Evolutionary conservation across 2,329 filamentous ascomycete genomes (phyloP).

Genomic region (Pseudogymnoascus sp.): DNA sequence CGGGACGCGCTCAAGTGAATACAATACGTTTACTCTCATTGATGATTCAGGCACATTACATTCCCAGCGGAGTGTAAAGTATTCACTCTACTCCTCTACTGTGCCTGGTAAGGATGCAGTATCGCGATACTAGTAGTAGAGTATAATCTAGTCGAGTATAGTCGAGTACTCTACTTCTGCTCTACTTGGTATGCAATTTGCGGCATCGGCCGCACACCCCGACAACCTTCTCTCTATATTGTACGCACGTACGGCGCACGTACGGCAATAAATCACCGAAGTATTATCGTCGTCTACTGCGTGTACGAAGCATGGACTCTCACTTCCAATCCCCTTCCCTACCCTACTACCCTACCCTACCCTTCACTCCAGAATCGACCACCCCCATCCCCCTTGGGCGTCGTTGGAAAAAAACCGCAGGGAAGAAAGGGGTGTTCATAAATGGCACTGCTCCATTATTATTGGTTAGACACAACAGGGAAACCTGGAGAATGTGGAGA

Average conservation of each 20-base stretch:
- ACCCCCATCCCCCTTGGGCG: neutral
- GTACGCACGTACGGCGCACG: neutral
- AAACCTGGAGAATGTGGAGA: constrained; percentile 7
- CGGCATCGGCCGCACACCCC: neutral
- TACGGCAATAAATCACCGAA: neutral
- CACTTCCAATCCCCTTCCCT: neutral
- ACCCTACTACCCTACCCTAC: neutral
- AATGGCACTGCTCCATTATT: neutral
- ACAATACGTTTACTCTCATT: neutral
- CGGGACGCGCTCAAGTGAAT: neutral
- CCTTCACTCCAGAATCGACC: neutral
- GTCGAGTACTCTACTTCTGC: no score
- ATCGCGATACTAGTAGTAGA: no score
- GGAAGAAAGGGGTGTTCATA: constrained; percentile 4
- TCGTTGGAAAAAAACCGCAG: neutral
- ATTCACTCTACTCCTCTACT: no score
- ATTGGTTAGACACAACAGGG: neutral
- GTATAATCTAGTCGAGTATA: no score
- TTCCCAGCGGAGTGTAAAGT: no score
- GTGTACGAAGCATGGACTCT: neutral
- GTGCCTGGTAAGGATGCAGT: no score
- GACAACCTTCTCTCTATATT: neutral
- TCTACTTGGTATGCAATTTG: neutral
- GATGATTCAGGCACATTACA: neutral
- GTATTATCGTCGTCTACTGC: neutral